Percentiles rank a stretch among this genome's conserved stretches.
These are phyloP conservation scores for Trichoderma endophyticum DNA, from an alignment of 2,329 filamentous ascomycete species.

Conservation along the genomic window DNA sequence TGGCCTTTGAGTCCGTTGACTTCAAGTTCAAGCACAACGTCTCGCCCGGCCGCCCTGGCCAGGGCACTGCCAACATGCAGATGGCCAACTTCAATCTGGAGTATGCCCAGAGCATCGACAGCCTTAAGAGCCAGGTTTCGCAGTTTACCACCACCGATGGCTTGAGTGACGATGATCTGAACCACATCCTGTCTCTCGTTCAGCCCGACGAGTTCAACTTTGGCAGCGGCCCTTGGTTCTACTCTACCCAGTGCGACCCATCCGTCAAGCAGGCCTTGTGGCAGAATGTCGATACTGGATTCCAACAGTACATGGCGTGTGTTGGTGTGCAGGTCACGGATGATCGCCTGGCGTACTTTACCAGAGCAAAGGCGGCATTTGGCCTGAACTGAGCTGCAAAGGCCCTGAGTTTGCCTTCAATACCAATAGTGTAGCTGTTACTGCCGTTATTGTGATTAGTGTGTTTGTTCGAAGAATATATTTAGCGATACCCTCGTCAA, in stretches of 20 bases:
- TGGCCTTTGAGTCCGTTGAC: constrained; percentile 66
- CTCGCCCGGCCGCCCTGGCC: constrained; percentile 54
- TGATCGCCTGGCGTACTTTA: constrained; percentile 41
- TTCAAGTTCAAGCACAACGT: constrained; percentile 72
- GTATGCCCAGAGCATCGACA: constrained; percentile 46
- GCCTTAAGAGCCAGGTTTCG: constrained; percentile 34
- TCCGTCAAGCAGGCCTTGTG: constrained; percentile 35
- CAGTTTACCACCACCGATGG: constrained; percentile 28
- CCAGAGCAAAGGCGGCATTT: constrained; percentile 47
- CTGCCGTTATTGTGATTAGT: neutral
- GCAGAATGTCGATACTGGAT: constrained; percentile 41
- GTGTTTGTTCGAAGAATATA: neutral
- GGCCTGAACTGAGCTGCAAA: constrained; percentile 26
- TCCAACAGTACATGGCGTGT: constrained; percentile 46
- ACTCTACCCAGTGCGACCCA: constrained; percentile 41
- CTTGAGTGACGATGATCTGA: constrained; percentile 32
- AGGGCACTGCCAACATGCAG: constrained; percentile 65
- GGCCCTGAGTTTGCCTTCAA: neutral
- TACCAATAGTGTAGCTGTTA: neutral
- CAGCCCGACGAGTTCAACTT: constrained; percentile 52
- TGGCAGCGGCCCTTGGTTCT: constrained; percentile 51
- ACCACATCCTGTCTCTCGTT: constrained; percentile 44
- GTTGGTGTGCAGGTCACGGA: constrained; percentile 37
- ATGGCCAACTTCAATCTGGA: constrained; percentile 41
- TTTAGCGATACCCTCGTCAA: neutral